Evolutionary conservation across 805 yeast species (phyloP).

Genomic region (Clavispora vitiphila): DNA sequence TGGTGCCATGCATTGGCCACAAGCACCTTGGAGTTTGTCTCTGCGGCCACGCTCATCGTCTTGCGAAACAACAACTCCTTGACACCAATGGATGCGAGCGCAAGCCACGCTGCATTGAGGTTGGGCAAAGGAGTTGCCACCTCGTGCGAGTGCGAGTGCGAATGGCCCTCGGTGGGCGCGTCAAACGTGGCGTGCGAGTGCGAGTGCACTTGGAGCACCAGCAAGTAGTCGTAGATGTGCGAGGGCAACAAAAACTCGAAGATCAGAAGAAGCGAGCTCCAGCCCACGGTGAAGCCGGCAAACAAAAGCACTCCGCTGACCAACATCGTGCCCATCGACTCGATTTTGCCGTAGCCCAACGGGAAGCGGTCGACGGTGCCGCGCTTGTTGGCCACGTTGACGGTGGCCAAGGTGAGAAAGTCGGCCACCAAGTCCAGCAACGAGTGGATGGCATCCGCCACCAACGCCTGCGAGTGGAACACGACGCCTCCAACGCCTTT

Average conservation of each 20-base stretch:
- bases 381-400: conserved; percentile 59
- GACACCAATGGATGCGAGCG: conserved; percentile 77
- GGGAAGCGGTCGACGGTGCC: conserved; percentile 66
- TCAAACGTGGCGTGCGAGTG: conserved; percentile 40
- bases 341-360: conserved; percentile 87
- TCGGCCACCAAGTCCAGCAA: conserved; percentile 87
- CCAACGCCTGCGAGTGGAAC: conserved; percentile 89
- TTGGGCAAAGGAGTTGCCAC: conserved; percentile 32
- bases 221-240: conserved; percentile 49
- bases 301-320: conserved; percentile 77
- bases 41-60: conserved; percentile 73
- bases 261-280: conserved; percentile 69
- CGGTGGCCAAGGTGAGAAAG: conserved; percentile 83
- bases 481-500: conserved; percentile 86
- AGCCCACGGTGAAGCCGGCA: conserved; percentile 90
- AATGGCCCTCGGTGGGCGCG: conserved; percentile 12
- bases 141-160: conserved; percentile 4
- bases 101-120: conserved; percentile 95
- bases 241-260: conserved; percentile 66
- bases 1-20: conserved; percentile 99
- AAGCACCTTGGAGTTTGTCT: conserved; percentile 79
- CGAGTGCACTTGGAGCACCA: conserved; percentile 46
- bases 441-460: conserved; percentile 95
- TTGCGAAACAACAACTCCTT: conserved; percentile 87
- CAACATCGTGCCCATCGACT: conserved; percentile 84